Percentiles rank a stretch among this genome's conserved stretches.
Conservation (phyloP, 1,139 yeast genomes). For the Yamadazyma atmosphaerica region DNA sequence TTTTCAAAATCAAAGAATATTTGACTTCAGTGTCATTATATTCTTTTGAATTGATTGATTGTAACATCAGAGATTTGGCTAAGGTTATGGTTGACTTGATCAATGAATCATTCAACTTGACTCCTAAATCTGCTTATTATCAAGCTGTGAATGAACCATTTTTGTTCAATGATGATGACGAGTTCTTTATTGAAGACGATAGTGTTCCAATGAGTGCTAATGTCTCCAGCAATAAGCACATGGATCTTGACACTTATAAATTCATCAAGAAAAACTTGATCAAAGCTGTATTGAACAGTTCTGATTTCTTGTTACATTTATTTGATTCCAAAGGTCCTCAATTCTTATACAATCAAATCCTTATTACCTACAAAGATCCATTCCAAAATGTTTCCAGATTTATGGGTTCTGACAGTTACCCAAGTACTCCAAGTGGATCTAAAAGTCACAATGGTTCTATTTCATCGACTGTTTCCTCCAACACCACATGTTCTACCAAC, state of each 20-base stretch:
- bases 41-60: conserved; percentile 37
- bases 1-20: conserved; percentile 40
- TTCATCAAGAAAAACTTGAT: conserved; percentile 33
- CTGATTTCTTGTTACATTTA: conserved; percentile 32
- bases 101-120: conserved; percentile 28
- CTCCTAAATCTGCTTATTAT: conserved; percentile 20
- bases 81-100: conserved; percentile 38
- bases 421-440: background rate
- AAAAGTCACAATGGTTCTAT: conserved; percentile 1
- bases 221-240: no score
- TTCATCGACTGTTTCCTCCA: background rate
- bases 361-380: conserved; percentile 19
- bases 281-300: conserved; percentile 31
- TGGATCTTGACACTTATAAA: conserved; percentile 27
- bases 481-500: conserved; percentile 5
- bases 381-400: conserved; percentile 5
- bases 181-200: conserved; percentile 11
- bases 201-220: conserved; percentile 1
- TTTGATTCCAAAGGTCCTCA: conserved; percentile 41
- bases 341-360: conserved; percentile 25
- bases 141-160: conserved; percentile 21
- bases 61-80: conserved; percentile 32
- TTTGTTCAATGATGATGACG: conserved; percentile 10
- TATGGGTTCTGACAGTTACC: background rate
- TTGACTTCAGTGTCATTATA: conserved; percentile 38